Evolutionary conservation across 331 rosid genomes (phyloP).

Genomic region (Prunus yedoensis): DNA sequence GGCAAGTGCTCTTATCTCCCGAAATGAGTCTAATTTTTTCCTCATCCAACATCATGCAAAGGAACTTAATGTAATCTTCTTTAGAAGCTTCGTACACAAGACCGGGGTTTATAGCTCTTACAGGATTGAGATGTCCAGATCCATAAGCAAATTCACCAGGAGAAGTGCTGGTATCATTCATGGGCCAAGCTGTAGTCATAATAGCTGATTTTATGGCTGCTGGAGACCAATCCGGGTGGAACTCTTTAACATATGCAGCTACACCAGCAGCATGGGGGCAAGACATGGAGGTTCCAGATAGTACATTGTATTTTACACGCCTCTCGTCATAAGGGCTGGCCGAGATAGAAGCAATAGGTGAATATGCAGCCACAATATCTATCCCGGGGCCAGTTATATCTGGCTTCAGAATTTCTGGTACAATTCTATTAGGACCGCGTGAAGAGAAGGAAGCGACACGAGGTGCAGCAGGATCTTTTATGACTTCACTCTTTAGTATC

Average conservation of each 20-base stretch:
- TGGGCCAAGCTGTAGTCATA: conserved; percentile 44
- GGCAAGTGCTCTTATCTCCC: not conserved
- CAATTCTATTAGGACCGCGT: not conserved
- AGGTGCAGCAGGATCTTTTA: conserved; percentile 1
- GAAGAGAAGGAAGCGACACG: conserved; percentile 16
- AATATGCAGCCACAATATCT: conserved; percentile 44
- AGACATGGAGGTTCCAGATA: conserved; percentile 56
- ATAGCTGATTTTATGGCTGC: conserved; percentile 59
- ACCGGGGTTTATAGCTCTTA: not conserved
- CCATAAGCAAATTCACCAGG: conserved; percentile 33
- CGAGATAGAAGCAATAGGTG: conserved; percentile 2
- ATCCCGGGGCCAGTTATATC: conserved; percentile 53
- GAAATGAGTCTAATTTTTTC: not conserved
- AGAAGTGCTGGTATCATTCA: not conserved
- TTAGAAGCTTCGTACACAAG: not conserved
- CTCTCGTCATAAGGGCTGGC: conserved; percentile 9
- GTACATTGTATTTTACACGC: conserved; percentile 29
- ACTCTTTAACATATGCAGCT: conserved; percentile 44
- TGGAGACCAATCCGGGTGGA: conserved; percentile 54
- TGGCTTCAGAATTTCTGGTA: conserved; percentile 25
- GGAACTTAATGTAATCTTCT: not conserved
- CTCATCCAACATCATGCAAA: not conserved
- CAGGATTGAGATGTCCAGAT: conserved; percentile 37
- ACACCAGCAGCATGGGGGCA: conserved; percentile 51
- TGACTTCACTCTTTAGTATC: conserved; percentile 12